These are phyloP conservation scores for Cladosporium velox DNA, from an alignment of 2,329 filamentous ascomycete genomes.

Conservation along the genomic window DNA sequence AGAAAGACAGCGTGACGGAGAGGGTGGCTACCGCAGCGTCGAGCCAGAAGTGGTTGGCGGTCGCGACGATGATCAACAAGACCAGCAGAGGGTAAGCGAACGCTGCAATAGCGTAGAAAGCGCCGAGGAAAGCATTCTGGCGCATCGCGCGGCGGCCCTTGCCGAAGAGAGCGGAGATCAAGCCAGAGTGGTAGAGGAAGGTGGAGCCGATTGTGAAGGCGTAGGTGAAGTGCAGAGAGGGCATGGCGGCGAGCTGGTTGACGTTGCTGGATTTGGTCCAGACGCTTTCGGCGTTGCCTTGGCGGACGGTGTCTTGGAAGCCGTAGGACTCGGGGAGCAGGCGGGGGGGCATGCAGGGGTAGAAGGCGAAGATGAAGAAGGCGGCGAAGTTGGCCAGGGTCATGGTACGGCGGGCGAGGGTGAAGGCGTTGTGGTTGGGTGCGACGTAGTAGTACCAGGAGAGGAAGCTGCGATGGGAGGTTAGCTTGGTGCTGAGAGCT, in stretches of 20 bases:
- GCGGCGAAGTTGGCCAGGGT: constrained; percentile 57
- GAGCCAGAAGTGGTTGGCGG: constrained; percentile 64
- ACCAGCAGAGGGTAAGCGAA: constrained; percentile 50
- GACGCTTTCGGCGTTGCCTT: constrained; percentile 49
- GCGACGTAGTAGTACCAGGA: constrained; percentile 65
- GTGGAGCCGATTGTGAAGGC: constrained; percentile 55
- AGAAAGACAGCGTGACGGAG: constrained; percentile 51
- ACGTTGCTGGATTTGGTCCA: constrained; percentile 51
- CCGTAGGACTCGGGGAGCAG: constrained; percentile 49
- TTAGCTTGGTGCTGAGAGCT: constrained; percentile 21
- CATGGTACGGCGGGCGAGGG: constrained; percentile 48
- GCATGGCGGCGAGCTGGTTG: constrained; percentile 51
- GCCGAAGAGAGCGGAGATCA: constrained; percentile 41
- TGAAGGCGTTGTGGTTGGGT: constrained; percentile 50
- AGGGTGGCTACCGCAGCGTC: constrained; percentile 55
- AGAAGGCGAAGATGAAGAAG: constrained; percentile 55
- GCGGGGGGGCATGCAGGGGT: constrained; percentile 56
- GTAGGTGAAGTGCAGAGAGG: constrained; percentile 58
- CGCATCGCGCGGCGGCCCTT: constrained; percentile 38
- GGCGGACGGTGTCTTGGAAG: constrained; percentile 51
- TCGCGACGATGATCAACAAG: constrained; percentile 58
- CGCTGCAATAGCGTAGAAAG: constrained; percentile 46
- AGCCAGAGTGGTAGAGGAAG: constrained; percentile 55
- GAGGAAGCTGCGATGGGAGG: constrained; percentile 53
- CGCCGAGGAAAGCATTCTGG: constrained; percentile 29